phyloP scores from a whole-genome alignment of 768 basidiomycete species.

The Tylopilus vinaceipallidus region DNA sequence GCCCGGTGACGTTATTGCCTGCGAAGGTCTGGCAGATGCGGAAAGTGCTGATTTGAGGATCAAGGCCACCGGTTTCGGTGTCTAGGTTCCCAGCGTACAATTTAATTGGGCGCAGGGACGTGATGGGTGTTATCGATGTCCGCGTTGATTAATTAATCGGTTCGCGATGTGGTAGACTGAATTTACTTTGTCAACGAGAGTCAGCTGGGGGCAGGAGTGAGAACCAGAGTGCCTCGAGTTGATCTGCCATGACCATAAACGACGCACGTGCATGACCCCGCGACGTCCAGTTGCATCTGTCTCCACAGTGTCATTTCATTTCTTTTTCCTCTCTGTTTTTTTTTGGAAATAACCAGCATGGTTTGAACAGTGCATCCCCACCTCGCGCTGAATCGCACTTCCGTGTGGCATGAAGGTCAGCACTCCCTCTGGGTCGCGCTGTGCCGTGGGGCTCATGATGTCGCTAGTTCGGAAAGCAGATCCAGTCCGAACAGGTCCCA shows the following conservation, averaged over 20 bases:
- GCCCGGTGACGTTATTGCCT: slow-evolving; percentile 84
- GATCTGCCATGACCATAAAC: neutral
- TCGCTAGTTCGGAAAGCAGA: slow-evolving; percentile 94
- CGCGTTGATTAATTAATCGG: slow-evolving; percentile 5
- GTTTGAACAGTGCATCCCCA: slow-evolving; percentile 18
- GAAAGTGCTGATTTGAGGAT: slow-evolving; percentile 71
- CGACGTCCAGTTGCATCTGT: slow-evolving; percentile 2
- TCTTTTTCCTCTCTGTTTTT: slow-evolving; percentile 2
- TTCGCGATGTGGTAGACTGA: neutral
- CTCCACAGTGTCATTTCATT: slow-evolving; percentile 12
- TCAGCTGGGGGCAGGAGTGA: neutral
- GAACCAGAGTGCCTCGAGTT: neutral
- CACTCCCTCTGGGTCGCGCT: neutral
- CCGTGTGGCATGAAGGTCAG: slow-evolving; percentile 32
- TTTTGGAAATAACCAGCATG: slow-evolving; percentile 26
- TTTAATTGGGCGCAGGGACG: slow-evolving; percentile 7
- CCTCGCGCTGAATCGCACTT: slow-evolving; percentile 10
- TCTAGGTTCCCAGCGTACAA: neutral
- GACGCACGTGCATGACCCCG: slow-evolving; percentile 26
- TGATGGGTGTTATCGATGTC: slow-evolving; percentile 6
- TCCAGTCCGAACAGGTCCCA: slow-evolving; percentile 93
- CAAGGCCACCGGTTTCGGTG: neutral
- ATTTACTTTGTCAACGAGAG: neutral
- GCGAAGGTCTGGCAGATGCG: slow-evolving; percentile 78
- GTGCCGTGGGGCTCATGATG: neutral